Base-by-base conservation (phyloP, 257 asterid genomes). In the Primulina huaijiensis region DNA sequence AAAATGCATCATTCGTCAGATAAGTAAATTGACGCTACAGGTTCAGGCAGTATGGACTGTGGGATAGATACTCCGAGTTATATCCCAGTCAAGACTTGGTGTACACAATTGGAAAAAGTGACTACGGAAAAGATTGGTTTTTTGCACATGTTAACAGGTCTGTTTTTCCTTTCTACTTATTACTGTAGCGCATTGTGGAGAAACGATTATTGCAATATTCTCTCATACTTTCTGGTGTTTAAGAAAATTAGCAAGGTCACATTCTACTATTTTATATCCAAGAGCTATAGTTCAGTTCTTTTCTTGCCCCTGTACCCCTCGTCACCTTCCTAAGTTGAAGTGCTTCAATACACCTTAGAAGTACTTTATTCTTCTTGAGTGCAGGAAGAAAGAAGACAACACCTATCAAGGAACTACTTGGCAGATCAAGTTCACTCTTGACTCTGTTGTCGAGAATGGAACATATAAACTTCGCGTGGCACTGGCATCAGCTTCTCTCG, bases 1-100 rank as follows among this genome's bases (percentile, higher is more conserved):
- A 30, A 17, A 31, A 6, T 19, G 20, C 27, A 43, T 35, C 35
- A 69, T 57, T 30, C 19, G 29, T 43, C 4, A 10, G 7, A 64
- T 20, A 69, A 77, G 65, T 31, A 29, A 43, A 25, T 68, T 67
- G 30, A 37, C n/a, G 5, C 17, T 56, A 19, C 85, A 90, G 95
- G 74, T 90, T 90, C 77, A 86, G 97, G 72, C 97, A 90, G 78
- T 88, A 90, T 72, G 97, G 97, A 70, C 76, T 90, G 9, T 90
- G 97, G 96, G 97, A 90, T 58, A 87, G 87, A 77, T 90, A 90
- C 83, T 75, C 94, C 52, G 92, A 90, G 37, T 53, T 90, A 61
- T 88, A 90, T 69, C 88, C 89, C 0, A 79, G 60, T 21, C 81
- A 80, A 37, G 97, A 90, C 82, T 79, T 90, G 68, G 89, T 85